phyloP scores from a whole-genome alignment of 306 rosid genomes.

The Quercus ilex region DNA sequence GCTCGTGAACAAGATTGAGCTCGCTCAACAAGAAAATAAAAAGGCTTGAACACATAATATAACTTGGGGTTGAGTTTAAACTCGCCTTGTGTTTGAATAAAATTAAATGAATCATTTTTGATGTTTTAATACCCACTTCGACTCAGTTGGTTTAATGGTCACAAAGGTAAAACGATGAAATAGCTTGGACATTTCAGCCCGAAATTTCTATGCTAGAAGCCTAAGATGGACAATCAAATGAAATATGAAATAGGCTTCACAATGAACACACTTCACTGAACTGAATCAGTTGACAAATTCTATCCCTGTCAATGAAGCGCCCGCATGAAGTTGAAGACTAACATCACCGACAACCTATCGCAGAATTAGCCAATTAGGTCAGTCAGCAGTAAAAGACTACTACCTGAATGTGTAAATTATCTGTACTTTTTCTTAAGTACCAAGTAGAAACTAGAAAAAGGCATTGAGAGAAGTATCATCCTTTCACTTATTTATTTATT shows the following conservation, averaged over 20 bases:
- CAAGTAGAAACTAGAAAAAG: not conserved
- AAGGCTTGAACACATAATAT: no score
- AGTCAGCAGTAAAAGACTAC: not conserved
- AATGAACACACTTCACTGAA: not conserved
- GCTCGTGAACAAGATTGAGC: no score
- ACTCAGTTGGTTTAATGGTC: no score
- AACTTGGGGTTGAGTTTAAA: no score
- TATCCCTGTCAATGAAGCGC: slow-evolving; percentile 64
- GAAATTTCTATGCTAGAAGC: no score
- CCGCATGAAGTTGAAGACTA: slow-evolving; percentile 68
- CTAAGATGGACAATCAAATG: no score
- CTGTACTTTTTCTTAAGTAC: not conserved
- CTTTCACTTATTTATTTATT: not conserved
- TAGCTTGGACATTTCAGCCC: no score
- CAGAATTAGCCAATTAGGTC: not conserved
- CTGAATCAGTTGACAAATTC: slow-evolving; percentile 64
- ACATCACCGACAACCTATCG: slow-evolving; percentile 74
- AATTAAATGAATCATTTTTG: no score
- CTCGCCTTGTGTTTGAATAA: no score
- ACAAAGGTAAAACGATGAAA: no score
- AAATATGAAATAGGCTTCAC: not conserved
- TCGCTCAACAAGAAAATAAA: no score
- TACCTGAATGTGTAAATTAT: not conserved
- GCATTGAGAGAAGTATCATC: not conserved
- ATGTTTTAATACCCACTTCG: no score